Evolutionary conservation across 257 asterid species (phyloP).

Genomic region (Capsicum pubescens): DNA sequence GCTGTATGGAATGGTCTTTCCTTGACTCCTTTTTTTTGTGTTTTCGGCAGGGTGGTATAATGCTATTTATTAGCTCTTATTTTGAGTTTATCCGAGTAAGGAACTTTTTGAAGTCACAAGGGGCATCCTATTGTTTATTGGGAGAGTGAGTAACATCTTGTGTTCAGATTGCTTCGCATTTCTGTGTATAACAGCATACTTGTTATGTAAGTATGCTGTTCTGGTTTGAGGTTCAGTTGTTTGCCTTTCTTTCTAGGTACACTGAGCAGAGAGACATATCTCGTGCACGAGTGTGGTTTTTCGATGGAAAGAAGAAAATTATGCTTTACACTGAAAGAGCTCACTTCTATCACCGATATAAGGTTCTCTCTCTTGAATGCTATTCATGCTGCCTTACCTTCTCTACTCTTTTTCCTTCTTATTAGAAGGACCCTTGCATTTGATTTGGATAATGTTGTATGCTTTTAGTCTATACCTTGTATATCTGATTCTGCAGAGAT

Average conservation of each 20-base stretch:
- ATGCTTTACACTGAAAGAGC: constrained; percentile 96
- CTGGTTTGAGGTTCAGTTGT: constrained; percentile 17
- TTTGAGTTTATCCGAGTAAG: constrained; percentile 88
- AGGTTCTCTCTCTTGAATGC: constrained; percentile 52
- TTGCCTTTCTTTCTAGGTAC: constrained; percentile 52
- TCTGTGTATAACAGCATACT: not conserved
- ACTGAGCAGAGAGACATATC: constrained; percentile 80
- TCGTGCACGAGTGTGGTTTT: constrained; percentile 85
- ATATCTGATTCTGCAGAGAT: not conserved
- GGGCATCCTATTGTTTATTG: constrained; percentile 81
- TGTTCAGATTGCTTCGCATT: constrained; percentile 13
- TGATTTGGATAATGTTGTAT: not conserved
- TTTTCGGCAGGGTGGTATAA: constrained; percentile 69
- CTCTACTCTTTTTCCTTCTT: not conserved
- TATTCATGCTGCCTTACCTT: not conserved
- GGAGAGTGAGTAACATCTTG: constrained; percentile 75
- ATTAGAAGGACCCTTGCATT: not conserved
- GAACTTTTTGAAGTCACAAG: constrained; percentile 79
- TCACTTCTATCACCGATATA: constrained; percentile 96
- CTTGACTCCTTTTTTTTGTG: not conserved
- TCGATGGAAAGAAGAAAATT: constrained; percentile 74
- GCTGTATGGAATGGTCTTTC: constrained; percentile 16
- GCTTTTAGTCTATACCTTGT: not conserved
- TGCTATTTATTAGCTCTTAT: constrained; percentile 88
- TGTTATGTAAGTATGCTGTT: constrained; percentile 2